phyloP scores from a whole-genome alignment of 2,329 filamentous ascomycete genomes.

The Fusarium lyarnte region DNA sequence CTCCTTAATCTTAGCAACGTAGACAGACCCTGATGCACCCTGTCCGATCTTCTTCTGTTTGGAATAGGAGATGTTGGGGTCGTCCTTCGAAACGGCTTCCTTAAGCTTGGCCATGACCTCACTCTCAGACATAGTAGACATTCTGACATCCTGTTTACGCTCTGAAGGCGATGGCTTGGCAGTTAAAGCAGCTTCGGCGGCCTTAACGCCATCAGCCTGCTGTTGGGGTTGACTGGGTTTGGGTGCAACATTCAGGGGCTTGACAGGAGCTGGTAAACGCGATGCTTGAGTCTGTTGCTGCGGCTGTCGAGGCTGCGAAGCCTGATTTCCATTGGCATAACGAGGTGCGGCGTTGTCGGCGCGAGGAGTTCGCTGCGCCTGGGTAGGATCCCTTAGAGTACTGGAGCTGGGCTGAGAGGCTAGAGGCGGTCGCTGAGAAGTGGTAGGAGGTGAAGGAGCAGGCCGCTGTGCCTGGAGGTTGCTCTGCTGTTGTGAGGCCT shows the following conservation, averaged over 20 bases:
- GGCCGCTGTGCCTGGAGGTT: conserved; percentile 77
- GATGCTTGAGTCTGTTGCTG: conserved; percentile 59
- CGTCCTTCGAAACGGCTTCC: conserved; percentile 94
- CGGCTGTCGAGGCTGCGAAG: conserved; percentile 58
- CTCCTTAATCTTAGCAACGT: conserved; percentile 95
- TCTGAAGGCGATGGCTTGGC: conserved; percentile 79
- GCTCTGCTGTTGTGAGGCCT: conserved; percentile 63
- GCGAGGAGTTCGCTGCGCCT: conserved; percentile 54
- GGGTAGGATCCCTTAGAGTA: conserved; percentile 54
- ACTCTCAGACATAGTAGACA: conserved; percentile 97
- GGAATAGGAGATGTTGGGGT: conserved; percentile 93
- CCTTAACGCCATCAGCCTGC: conserved; percentile 78
- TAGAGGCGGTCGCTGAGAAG: conserved; percentile 57
- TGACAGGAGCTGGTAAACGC: conserved; percentile 70
- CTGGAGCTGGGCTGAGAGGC: conserved; percentile 61
- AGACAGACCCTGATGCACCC: conserved; percentile 96
- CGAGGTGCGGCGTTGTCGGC: conserved; percentile 65
- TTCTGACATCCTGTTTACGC: conserved; percentile 90
- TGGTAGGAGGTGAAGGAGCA: conserved; percentile 73
- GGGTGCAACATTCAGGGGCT: conserved; percentile 80
- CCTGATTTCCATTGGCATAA: conserved; percentile 64
- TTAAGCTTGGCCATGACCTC: conserved; percentile 97
- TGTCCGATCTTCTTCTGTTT: conserved; percentile 99
- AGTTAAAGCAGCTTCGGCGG: conserved; percentile 87
- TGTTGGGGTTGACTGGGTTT: conserved; percentile 65